Percentiles rank a stretch among this genome's conserved stretches.
These are phyloP conservation scores for Exophiala phaeomuriformis DNA, from an alignment of 2,329 filamentous ascomycete genomes.

Conservation along the genomic window DNA sequence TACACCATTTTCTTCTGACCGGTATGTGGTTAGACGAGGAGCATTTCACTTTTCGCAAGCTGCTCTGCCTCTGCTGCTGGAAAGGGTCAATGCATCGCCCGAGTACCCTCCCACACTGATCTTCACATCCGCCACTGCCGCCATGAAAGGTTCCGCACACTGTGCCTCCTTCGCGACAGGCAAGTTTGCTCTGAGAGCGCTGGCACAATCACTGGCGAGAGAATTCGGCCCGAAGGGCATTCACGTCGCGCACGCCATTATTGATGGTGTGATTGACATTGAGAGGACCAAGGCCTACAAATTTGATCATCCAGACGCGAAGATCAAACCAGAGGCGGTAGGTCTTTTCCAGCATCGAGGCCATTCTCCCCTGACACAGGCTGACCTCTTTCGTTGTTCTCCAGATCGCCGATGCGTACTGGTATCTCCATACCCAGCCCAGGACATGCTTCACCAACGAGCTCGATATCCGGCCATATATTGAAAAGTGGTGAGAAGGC, in stretches of 20 bases:
- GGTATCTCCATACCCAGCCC: constrained; percentile 74
- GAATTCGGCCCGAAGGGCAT: constrained; percentile 81
- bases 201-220: constrained; percentile 67
- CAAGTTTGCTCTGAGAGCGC: constrained; percentile 70
- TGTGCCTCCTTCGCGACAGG: constrained; percentile 67
- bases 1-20: not conserved
- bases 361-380: not conserved
- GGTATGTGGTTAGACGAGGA: constrained; percentile 41
- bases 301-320: constrained; percentile 54
- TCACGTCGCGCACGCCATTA: constrained; percentile 73
- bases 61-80: constrained; percentile 62
- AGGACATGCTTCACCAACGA: constrained; percentile 66
- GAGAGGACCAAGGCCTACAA: constrained; percentile 58
- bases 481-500: constrained; percentile 66
- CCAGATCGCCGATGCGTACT: constrained; percentile 80
- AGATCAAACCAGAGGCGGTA: constrained; percentile 68
- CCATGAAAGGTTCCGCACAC: constrained; percentile 61
- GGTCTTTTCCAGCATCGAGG: constrained; percentile 33
- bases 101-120: constrained; percentile 69
- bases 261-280: constrained; percentile 81
- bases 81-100: constrained; percentile 46
- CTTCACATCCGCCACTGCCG: constrained; percentile 81
- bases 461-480: constrained; percentile 48
- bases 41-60: constrained; percentile 70
- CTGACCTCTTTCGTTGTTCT: constrained; percentile 10